phyloP scores from a whole-genome alignment of 345 rosid genomes.

The Moringa oleifera region DNA sequence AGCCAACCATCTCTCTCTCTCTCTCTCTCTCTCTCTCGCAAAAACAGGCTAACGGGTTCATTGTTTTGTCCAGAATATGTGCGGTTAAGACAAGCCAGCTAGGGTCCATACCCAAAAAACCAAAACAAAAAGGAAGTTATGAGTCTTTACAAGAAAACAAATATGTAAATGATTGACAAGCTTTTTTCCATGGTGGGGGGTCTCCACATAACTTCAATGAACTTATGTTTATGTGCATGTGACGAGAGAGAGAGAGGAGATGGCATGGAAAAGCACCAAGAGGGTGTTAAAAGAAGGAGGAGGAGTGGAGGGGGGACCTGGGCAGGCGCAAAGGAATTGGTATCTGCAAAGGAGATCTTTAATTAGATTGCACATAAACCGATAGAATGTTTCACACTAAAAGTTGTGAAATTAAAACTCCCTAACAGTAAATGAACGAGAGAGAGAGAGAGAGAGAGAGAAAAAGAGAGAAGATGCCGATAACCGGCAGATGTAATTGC shows the following conservation, averaged over 20 bases:
- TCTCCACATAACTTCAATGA: not conserved
- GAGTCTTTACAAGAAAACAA: too few relatives aligned
- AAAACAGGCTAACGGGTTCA: too few relatives aligned
- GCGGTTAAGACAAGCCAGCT: too few relatives aligned
- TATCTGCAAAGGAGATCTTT: not conserved
- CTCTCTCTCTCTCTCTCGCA: too few relatives aligned
- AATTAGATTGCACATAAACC: conserved; percentile 7
- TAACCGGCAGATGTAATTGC: conserved; percentile 7
- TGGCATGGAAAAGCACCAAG: conserved; percentile 18
- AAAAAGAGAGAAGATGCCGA: too few relatives aligned
- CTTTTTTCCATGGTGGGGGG: not conserved
- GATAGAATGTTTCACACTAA: conserved; percentile 17
- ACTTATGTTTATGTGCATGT: not conserved
- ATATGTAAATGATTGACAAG: not conserved
- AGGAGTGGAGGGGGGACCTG: conserved; percentile 12
- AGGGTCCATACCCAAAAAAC: too few relatives aligned
- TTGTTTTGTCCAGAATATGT: too few relatives aligned
- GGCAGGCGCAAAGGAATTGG: not conserved
- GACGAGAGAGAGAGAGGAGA: not conserved
- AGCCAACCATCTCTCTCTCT: conserved; percentile 7
- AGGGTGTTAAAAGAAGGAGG: conserved; percentile 14
- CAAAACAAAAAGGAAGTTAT: too few relatives aligned
- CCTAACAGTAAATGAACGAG: too few relatives aligned
- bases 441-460: too few relatives aligned
- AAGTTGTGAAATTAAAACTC: not conserved